Evolutionary conservation across 2,329 filamentous ascomycete species (phyloP).

Genomic region (Neonectria coccinea): DNA sequence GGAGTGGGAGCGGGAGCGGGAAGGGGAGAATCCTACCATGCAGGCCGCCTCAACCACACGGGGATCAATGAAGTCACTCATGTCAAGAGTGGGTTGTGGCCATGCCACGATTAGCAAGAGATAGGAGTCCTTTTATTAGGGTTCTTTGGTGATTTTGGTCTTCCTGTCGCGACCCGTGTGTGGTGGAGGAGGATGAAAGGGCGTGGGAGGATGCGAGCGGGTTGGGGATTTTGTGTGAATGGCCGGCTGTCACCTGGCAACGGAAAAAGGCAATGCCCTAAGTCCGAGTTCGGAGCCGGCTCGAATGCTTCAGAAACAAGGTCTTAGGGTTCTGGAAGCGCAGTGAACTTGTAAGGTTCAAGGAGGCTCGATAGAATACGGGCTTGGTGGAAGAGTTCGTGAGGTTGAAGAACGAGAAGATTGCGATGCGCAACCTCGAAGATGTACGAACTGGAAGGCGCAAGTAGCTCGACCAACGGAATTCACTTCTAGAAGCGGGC

Average conservation of each 20-base stretch:
- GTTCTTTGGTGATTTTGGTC: not conserved
- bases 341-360: not conserved
- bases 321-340: not conserved
- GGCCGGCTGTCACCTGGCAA: slow-evolving; percentile 3
- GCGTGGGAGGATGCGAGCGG: not conserved
- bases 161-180: not conserved
- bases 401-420: not conserved
- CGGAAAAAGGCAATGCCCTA: not conserved
- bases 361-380: not conserved
- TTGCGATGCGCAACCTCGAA: not conserved
- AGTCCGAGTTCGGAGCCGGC: too few species aligned
- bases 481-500: not conserved
- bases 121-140: not conserved
- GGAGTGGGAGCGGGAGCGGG: not conserved
- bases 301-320: not conserved
- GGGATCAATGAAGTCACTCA: slow-evolving; percentile 32
- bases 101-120: not conserved
- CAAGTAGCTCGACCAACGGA: not conserved
- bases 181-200: slow-evolving; percentile 11
- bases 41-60: slow-evolving; percentile 21
- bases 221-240: slow-evolving; percentile 5
- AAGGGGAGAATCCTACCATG: slow-evolving; percentile 34
- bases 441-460: not conserved
- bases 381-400: not conserved
- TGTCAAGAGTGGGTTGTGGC: not conserved